Base-by-base conservation (phyloP, 1,284 basidiomycete species). In the Ustilago vetiveriae region DNA sequence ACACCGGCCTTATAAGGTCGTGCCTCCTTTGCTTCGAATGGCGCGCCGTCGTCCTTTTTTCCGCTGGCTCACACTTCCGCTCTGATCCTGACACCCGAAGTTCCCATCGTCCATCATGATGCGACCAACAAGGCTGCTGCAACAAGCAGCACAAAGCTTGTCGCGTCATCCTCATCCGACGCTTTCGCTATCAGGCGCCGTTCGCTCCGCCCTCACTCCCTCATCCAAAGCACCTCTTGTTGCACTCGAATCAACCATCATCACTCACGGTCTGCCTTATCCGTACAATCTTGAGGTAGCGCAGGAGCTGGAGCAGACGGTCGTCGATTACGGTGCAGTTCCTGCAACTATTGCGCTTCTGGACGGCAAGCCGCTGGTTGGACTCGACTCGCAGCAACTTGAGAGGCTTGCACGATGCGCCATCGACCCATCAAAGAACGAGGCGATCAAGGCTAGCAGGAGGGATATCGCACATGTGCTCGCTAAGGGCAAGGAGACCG, bases 321-420 rank as follows among this genome's bases (percentile, higher is more conserved):
- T 98, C n/a, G 86, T 91, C 65, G 85, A 86, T 7, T 87, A 87
- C 30, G 90, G 90, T 4, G 89, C 89, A 9, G 85, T 90, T 14
- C 96, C 96, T 2, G 94, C 95, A 0, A 97, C 94, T 0, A 91
- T 98, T 60, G 95, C 90, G 4, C 82, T 99, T 36, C 85, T 98
- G 30, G 86, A 86, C 27, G 95, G 95, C 8, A 86, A 88, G 24
- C 86, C 96, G 62, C 92, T 94, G 82, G 88, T 98, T 64, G 96
- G 96, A 0, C 84, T 98, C 33, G 84, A 87, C 16, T 79, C 84
- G 3, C 58, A 82, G 3, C 88, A 97, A 74, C 84, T 98, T 3
- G 88, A 88, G 67, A 84, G 87, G 42, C 84, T 98, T 22, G 90
- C 92, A 1, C 76, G 85, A 32, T 83, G 86, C 3, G 76, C 78